phyloP scores from a whole-genome alignment of 306 rosid genomes.

The Rosa chinensis region DNA sequence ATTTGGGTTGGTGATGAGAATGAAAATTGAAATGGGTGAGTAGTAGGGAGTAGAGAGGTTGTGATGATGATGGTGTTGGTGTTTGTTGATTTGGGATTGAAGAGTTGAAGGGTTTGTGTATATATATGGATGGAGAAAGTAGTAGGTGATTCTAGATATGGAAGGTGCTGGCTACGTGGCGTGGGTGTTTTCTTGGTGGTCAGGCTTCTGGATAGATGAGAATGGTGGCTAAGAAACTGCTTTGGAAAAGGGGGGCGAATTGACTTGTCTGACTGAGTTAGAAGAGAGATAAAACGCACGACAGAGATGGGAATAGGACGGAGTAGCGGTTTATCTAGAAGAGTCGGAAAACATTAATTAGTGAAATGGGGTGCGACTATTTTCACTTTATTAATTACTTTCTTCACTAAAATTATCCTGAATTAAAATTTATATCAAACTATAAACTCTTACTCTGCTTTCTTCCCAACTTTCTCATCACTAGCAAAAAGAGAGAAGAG shows the following conservation, averaged over 20 bases:
- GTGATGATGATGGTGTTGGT: not conserved
- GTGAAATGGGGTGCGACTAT: not conserved
- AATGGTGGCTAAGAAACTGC: not conserved
- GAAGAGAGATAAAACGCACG: not conserved
- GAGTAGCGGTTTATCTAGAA: not conserved
- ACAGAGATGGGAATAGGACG: not conserved
- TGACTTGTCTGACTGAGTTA: not conserved
- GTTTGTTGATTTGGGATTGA: not conserved
- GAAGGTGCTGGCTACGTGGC: not conserved
- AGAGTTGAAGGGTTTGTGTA: not conserved
- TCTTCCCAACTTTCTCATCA: too few relatives aligned
- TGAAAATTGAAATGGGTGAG: too few relatives aligned
- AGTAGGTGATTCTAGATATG: conserved; percentile 10
- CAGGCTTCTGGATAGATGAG: not conserved
- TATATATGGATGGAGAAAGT: not conserved
- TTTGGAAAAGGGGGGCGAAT: not conserved
- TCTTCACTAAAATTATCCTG: too few relatives aligned
- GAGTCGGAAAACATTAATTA: not conserved
- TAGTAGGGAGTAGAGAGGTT: not conserved
- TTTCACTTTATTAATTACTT: too few relatives aligned
- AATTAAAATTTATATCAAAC: too few relatives aligned
- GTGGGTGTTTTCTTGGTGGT: not conserved
- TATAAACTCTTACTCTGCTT: too few relatives aligned
- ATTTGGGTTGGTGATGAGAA: not conserved
- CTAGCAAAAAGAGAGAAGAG: too few relatives aligned